Conservation (phyloP, 1,139 yeast genomes). For the Kurtzmaniella quercitrusa region DNA sequence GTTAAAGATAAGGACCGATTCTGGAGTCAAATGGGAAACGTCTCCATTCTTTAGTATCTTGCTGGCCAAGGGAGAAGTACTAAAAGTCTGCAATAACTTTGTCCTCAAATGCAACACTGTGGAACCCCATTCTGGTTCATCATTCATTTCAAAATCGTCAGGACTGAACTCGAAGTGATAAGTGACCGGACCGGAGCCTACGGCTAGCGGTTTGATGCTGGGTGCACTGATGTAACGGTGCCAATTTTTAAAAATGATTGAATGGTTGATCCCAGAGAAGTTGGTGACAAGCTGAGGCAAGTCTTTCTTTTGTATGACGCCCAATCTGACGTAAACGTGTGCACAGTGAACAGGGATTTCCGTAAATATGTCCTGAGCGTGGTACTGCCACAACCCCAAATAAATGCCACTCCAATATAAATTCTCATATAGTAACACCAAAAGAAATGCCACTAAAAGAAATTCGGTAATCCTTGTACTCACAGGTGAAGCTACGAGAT, state of each 20-base stretch:
- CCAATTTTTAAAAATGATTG: slow-evolving; percentile 8
- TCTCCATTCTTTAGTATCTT: slow-evolving; percentile 12
- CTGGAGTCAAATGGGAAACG: slow-evolving; percentile 8
- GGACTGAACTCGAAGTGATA: slow-evolving; percentile 79
- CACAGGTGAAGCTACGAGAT: slow-evolving; percentile 24
- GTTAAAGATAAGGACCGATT: slow-evolving; percentile 27
- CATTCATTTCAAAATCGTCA: slow-evolving; percentile 61
- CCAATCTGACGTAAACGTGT: slow-evolving; percentile 56
- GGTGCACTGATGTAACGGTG: slow-evolving; percentile 1
- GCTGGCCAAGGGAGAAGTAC: slow-evolving; percentile 31
- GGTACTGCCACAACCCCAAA: slow-evolving; percentile 51
- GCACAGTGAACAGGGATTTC: slow-evolving; percentile 79
- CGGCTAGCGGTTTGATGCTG: slow-evolving; percentile 17
- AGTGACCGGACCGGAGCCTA: slow-evolving; percentile 38
- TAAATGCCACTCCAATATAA: slow-evolving; percentile 48
- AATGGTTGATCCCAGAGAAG: slow-evolving; percentile 24
- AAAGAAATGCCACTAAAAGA: slow-evolving; percentile 31
- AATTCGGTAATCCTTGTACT: slow-evolving; percentile 40
- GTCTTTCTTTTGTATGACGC: slow-evolving; percentile 26
- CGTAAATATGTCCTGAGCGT: slow-evolving; percentile 61
- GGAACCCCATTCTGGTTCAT: slow-evolving; percentile 67
- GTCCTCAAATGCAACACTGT: slow-evolving; percentile 57
- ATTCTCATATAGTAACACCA: slow-evolving; percentile 39
- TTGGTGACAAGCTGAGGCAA: slow-evolving; percentile 20
- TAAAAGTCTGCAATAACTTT: slow-evolving; percentile 50